Base-by-base conservation (phyloP, 2,329 filamentous ascomycete genomes). In the Exophiala sideris region DNA sequence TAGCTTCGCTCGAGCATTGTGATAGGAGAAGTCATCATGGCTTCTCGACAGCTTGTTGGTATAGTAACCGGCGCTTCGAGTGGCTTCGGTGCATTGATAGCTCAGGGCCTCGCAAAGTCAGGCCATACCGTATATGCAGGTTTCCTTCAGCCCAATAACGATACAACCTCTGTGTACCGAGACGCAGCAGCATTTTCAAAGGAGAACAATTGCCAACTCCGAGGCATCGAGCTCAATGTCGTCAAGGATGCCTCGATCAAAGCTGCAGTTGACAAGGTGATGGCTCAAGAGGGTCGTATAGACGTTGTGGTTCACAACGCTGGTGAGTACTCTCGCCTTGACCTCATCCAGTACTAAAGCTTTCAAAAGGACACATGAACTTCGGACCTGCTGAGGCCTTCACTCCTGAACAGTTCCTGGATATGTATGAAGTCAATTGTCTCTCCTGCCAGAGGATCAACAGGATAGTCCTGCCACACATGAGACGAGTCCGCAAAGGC, bases 301-400 rank as follows among this genome's bases (percentile, higher is more conserved):
- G 60, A 62, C 48, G 49, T 51, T 9, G 29, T 62, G 7, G 44
- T 62, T 9, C 60, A 62, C 53, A 62, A 62, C 42, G 59, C 60
- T 5, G 60, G 54, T 45, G 20, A 34, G 47, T 34, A 18, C n/a
- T 39, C 32, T 33, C 45, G 12, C 24, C 24, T 29, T 1, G 24
- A 29, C 24, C 24, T 29, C 24, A 29, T 29, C 7, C 24, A 10
- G 29, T 5, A 24, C n/a, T 45, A n/a, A 34, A n/a, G 12, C 2
- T 14, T 50, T 8, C 35, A 4, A 20, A 24, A 50, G 47, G 53
- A 16, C 57, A 60, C 39, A 57, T 59, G 45, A 44, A 20, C 29
- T 53, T 45, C n/a, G 59, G 60, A 4, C 60, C 60, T 10, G 41
- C 59, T 12, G 56, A 62, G 35, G 49, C 59, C 10, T 62, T 54